A percentile compares a stretch with the other conserved stretches of the same genome.
These are phyloP conservation scores for Kazachstania sp. DNA, from an alignment of 1,139 yeast species.

Conservation along the genomic window DNA sequence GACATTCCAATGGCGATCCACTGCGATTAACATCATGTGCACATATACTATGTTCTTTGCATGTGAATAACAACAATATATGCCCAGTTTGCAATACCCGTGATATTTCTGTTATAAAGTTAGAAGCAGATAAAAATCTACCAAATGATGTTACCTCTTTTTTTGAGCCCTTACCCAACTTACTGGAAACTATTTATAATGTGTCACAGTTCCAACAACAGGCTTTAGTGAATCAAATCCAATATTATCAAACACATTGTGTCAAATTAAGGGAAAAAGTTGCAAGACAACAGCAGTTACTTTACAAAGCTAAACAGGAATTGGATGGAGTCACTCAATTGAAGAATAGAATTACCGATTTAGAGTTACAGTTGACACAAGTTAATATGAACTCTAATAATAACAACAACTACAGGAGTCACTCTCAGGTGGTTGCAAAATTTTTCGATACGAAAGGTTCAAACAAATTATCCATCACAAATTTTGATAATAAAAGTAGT, in stretches of 20 bases:
- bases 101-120: constrained; percentile 15
- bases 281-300: constrained; percentile 20
- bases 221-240: constrained; percentile 18
- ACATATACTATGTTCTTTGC: constrained; percentile 20
- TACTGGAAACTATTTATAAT: constrained; percentile 19
- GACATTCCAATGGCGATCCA: constrained; percentile 15
- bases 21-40: constrained; percentile 25
- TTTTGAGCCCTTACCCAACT: constrained; percentile 20
- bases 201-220: constrained; percentile 21
- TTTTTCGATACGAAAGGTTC: neutral
- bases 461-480: neutral
- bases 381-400: neutral
- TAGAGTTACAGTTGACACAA: constrained; percentile 9
- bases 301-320: constrained; percentile 20
- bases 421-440: neutral
- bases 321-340: constrained; percentile 17
- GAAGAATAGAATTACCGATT: constrained; percentile 12
- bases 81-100: constrained; percentile 18
- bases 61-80: constrained; percentile 8
- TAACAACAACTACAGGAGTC: no score
- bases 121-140: constrained; percentile 12
- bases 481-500: neutral
- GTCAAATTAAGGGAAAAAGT: constrained; percentile 19
- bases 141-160: constrained; percentile 20
- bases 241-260: constrained; percentile 19